These are phyloP conservation scores for Candida hungchunana DNA, from an alignment of 805 yeast genomes.

Conservation along the genomic window DNA sequence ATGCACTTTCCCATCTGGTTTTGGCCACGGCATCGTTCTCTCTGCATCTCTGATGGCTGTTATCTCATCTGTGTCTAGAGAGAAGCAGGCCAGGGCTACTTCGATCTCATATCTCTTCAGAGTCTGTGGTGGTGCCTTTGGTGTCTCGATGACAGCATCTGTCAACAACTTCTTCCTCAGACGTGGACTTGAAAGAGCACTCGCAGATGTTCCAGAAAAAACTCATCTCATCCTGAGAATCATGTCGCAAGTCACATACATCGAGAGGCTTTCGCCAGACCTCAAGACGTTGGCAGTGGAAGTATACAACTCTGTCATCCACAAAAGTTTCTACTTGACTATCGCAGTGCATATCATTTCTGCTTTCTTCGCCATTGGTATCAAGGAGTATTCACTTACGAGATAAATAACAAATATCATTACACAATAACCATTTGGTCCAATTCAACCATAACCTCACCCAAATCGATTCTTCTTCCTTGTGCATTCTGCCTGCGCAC, in stretches of 20 bases:
- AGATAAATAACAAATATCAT: not conserved
- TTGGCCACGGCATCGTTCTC: conserved; percentile 50
- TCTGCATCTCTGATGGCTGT: conserved; percentile 62
- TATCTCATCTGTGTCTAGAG: conserved; percentile 62
- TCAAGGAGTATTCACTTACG: conserved; percentile 5
- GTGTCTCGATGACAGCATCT: conserved; percentile 9
- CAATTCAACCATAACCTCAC: conserved; percentile 6
- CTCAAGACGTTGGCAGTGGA: conserved; percentile 8
- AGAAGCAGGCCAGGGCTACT: conserved; percentile 59
- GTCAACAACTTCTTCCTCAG: conserved; percentile 15
- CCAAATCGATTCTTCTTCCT: conserved; percentile 8
- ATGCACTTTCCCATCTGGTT: conserved; percentile 34
- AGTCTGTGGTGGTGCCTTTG: conserved; percentile 54
- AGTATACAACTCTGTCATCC: conserved; percentile 5
- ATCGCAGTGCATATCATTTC: conserved; percentile 4
- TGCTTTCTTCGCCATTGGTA: conserved; percentile 3
- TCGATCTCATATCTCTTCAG: conserved; percentile 62
- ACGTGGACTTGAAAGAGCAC: conserved; percentile 10
- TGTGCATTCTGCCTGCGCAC: conserved; percentile 6
- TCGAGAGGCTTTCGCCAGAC: conserved; percentile 12
- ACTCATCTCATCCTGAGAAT: conserved; percentile 11
- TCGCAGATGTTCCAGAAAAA: conserved; percentile 9
- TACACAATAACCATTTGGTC: conserved; percentile 1
- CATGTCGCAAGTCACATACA: conserved; percentile 16
- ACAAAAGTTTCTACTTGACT: conserved; percentile 7